Conservation (phyloP, 2,329 filamentous ascomycete genomes). For the Cordyceps javanica region DNA sequence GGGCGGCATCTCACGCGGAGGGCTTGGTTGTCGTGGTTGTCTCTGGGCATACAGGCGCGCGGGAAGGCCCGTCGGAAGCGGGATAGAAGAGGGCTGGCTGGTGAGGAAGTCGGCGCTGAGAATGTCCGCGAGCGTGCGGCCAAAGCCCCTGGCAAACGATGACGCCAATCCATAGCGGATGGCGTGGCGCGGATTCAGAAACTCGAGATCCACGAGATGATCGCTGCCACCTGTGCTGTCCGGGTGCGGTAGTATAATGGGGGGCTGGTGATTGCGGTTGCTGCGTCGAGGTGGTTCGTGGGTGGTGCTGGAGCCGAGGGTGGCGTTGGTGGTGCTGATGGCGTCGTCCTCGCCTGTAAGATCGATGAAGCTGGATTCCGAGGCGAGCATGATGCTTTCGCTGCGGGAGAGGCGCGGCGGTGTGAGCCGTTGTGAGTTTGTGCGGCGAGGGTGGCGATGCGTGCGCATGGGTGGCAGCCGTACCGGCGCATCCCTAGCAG, state of each 20-base stretch:
- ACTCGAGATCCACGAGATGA: slow-evolving; percentile 22
- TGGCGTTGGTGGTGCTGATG: slow-evolving; percentile 11
- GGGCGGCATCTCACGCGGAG: slow-evolving; percentile 51
- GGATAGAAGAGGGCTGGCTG: background rate
- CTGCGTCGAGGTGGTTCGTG: slow-evolving; percentile 1
- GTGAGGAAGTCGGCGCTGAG: slow-evolving; percentile 8
- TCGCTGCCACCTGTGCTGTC: slow-evolving; percentile 13
- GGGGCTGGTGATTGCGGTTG: slow-evolving; percentile 12
- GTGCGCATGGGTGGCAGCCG: slow-evolving; percentile 8
- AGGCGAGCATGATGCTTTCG: slow-evolving; percentile 36
- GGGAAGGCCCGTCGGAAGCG: background rate
- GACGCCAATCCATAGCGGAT: slow-evolving; percentile 15
- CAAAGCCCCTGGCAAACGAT: slow-evolving; percentile 19
- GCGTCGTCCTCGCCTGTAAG: slow-evolving; percentile 41
- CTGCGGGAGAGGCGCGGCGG: slow-evolving; percentile 39
- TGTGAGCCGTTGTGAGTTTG: slow-evolving; percentile 33
- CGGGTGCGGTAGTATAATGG: slow-evolving; percentile 7
- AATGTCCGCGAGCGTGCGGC: slow-evolving; percentile 3
- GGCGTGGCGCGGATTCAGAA: slow-evolving; percentile 12
- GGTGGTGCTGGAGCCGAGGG: slow-evolving; percentile 4
- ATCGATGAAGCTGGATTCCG: slow-evolving; percentile 39
- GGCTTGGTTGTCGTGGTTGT: slow-evolving; percentile 25
- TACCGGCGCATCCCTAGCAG: background rate
- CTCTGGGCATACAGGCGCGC: slow-evolving; percentile 14
- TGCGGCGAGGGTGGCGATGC: slow-evolving; percentile 34